Evolutionary conservation across 192 early-diverging fungal species (phyloP), one percentile per base, ranked within the genome.

Genomic region (Funneliformis geosporum): DNA sequence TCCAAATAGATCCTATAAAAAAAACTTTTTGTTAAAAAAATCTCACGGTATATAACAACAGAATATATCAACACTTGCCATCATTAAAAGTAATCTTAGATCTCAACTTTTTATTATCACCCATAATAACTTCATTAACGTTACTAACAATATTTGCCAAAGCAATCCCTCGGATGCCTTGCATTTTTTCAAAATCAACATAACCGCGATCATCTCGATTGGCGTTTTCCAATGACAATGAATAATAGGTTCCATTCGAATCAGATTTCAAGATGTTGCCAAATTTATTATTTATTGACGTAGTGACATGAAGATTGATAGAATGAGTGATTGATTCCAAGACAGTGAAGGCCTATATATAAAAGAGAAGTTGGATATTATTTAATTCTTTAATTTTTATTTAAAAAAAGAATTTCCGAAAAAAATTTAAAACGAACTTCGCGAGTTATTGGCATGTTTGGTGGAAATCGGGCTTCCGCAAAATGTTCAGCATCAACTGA

Each of bases 131-230:
- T 18, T 90, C 90, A 42, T 90, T 83, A 1, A 88, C 81, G 70
- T 99, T 97, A 43, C 78, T 79, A 2, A 98, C 94, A 38, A 91
- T 88, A 82, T 99, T 99, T 28, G 94, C 95, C 8, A 99, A 72
- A 27, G 94, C 86, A 82, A 97, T 89, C 33, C 96, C 96, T 27
- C 90, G 85, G 14, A 98, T 87, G 3, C 96, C 94, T 42, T 91
- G 90, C 64, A 99, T 92, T 75, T 93, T 94, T 83, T 97, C 96
- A 82, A 96, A 93, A 78, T 98, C 98, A 8, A 99, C 96, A 73
- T 86, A 69, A 8, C 94, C 94, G 1, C 76, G 25, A 2, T 79
- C 80, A 76, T 95, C 89, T 61, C 95, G 89, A 84, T 98, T 97
- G 1, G 94, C 94, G 82, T 95, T 86, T 42, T 92, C 84, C 42